phyloP scores from a whole-genome alignment of 108 stramenopile genomes.

The Fistulifera solaris region DNA sequence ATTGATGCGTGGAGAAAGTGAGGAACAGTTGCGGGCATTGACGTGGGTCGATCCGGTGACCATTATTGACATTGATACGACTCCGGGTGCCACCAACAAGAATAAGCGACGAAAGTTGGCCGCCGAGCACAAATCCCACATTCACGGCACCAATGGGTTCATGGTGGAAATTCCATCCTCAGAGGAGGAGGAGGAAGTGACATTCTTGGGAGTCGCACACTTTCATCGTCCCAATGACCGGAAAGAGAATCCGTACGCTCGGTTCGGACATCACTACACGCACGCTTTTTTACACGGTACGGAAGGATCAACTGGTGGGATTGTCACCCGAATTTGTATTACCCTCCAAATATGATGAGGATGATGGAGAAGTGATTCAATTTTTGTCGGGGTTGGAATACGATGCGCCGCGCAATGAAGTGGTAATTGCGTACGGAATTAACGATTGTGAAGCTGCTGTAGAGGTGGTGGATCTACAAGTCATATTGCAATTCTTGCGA shows the following conservation, averaged over 20 bases:
- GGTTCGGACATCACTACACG: slow-evolving; percentile 85
- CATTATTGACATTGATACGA: slow-evolving; percentile 46
- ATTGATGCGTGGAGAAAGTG: slow-evolving; percentile 33
- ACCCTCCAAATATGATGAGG: slow-evolving; percentile 11
- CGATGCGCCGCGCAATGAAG: slow-evolving; percentile 18
- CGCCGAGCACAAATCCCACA: slow-evolving; percentile 24
- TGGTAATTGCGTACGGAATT: slow-evolving; percentile 46
- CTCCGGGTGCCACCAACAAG: slow-evolving; percentile 11
- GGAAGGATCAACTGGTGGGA: slow-evolving; percentile 24
- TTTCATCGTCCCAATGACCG: slow-evolving; percentile 76
- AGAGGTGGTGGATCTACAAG: slow-evolving; percentile 11
- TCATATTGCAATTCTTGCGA: slow-evolving; percentile 21
- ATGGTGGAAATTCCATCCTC: slow-evolving; percentile 52
- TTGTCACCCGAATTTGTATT: slow-evolving; percentile 68
- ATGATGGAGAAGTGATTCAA: slow-evolving; percentile 77
- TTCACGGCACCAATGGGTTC: slow-evolving; percentile 82
- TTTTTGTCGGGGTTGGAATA: slow-evolving; percentile 71
- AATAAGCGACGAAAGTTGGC: neutral
- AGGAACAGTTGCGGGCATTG: slow-evolving; percentile 39
- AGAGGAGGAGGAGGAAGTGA: slow-evolving; percentile 26
- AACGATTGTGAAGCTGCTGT: slow-evolving; percentile 65
- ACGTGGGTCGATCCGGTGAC: slow-evolving; percentile 86
- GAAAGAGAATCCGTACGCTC: slow-evolving; percentile 50
- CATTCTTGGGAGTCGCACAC: slow-evolving; percentile 70
- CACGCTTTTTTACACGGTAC: slow-evolving; percentile 43